Conservation (phyloP, 1,284 basidiomycete species). For the Naganishia liquefaciens region DNA sequence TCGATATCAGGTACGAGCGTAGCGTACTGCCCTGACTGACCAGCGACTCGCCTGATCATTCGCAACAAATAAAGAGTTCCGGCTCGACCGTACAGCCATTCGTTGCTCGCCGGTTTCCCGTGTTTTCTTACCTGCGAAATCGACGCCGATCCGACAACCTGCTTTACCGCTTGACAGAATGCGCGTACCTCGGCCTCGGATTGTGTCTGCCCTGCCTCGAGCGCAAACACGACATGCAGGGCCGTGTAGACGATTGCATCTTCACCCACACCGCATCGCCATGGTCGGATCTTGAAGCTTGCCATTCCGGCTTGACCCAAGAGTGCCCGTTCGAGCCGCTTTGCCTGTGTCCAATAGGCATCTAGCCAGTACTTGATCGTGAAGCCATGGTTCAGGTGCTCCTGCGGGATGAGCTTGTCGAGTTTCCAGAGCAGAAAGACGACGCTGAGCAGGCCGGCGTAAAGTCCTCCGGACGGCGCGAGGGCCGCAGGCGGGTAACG, state of each 20-base stretch:
- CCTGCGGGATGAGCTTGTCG: neutral
- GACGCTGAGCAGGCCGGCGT: conserved; percentile 13
- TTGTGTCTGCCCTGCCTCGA: neutral
- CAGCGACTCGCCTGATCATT: neutral
- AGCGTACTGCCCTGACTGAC: neutral
- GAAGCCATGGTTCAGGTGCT: neutral
- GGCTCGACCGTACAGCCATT: conserved; percentile 23
- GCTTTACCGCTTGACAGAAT: conserved; percentile 4
- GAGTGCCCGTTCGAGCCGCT: neutral
- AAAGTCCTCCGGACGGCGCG: conserved; percentile 20
- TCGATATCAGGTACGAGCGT: conserved; percentile 1
- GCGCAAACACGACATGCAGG: neutral
- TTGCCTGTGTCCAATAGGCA: conserved; percentile 3
- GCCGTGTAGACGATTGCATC: conserved; percentile 17
- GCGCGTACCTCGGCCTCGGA: neutral
- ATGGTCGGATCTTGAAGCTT: neutral
- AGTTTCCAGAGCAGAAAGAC: conserved; percentile 14
- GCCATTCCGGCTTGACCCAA: neutral
- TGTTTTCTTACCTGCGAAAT: conserved; percentile 4
- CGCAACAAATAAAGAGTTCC: conserved; percentile 11
- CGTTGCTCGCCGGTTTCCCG: conserved; percentile 16
- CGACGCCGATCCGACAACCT: conserved; percentile 2
- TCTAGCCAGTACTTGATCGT: neutral
- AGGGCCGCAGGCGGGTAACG: conserved; percentile 9
- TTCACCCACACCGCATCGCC: conserved; percentile 20